Conservation (phyloP, 495 filamentous ascomycete genomes). For the Evernia prunastri region DNA sequence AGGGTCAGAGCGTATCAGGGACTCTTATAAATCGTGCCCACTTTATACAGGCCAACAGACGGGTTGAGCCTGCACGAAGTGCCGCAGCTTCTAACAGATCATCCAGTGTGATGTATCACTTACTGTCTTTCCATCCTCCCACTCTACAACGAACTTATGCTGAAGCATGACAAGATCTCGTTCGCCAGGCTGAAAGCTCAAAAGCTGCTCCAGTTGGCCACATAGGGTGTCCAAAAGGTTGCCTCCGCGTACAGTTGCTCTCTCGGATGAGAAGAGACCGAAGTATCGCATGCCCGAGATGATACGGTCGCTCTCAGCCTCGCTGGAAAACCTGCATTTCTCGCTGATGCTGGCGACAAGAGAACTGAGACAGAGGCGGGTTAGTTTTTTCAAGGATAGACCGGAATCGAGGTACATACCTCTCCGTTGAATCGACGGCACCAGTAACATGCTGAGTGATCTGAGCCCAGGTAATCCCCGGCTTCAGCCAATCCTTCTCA, state of each 20-base stretch:
- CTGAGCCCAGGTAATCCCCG: constrained; percentile 16
- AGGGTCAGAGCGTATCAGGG: not conserved
- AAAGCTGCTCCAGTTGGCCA: constrained; percentile 17
- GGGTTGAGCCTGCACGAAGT: not conserved
- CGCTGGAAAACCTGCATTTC: not conserved
- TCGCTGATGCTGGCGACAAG: constrained; percentile 7
- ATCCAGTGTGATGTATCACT: not conserved
- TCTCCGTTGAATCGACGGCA: constrained; percentile 8
- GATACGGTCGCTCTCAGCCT: constrained; percentile 18
- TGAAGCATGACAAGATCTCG: constrained; percentile 25
- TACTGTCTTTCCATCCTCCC: constrained; percentile 12
- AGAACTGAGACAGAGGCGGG: not conserved
- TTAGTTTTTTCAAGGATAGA: not conserved
- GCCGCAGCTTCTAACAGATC: not conserved
- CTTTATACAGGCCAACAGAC: not conserved
- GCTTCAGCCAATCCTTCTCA: constrained; percentile 16
- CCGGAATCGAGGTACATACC: not conserved
- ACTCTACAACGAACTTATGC: constrained; percentile 25
- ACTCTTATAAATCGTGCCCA: not conserved
- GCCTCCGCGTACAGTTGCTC: constrained; percentile 11
- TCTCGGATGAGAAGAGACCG: constrained; percentile 18
- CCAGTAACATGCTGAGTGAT: constrained; percentile 8
- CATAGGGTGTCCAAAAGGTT: constrained; percentile 23
- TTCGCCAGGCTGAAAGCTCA: constrained; percentile 21
- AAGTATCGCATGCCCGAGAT: constrained; percentile 14